Evolutionary conservation across 495 filamentous ascomycete genomes (phyloP).

Genomic region (Penicillium crystallinum): DNA sequence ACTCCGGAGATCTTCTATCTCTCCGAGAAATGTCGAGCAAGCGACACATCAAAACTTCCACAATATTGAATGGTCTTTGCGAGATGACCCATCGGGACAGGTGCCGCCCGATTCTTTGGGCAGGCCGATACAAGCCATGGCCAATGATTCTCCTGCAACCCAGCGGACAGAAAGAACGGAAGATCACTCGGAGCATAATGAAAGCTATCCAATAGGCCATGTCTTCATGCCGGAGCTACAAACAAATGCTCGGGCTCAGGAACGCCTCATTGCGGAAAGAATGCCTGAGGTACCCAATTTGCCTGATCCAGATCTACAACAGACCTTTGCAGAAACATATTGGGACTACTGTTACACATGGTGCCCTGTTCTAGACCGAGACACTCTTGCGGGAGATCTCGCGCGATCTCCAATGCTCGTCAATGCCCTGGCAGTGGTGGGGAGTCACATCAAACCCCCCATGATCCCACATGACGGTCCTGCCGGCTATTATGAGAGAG

Average conservation of each 20-base stretch:
- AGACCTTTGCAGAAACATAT: conserved; percentile 34
- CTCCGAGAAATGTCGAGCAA: not conserved
- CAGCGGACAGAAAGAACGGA: conserved; percentile 13
- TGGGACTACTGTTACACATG: conserved; percentile 30
- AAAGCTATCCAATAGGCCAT: conserved; percentile 13
- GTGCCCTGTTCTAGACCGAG: conserved; percentile 31
- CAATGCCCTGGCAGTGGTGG: conserved; percentile 31
- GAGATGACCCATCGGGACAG: not conserved
- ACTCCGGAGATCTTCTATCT: not conserved
- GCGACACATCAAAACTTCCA: not conserved
- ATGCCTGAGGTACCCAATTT: conserved; percentile 13
- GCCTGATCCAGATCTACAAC: conserved; percentile 27
- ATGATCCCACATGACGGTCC: conserved; percentile 31
- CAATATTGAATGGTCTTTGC: not conserved
- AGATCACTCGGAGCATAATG: conserved; percentile 20
- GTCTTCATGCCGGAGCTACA: conserved; percentile 20
- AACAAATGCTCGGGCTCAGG: conserved; percentile 20
- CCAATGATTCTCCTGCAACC: conserved; percentile 8
- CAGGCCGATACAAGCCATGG: not conserved
- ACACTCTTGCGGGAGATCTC: conserved; percentile 19
- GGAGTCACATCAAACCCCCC: conserved; percentile 30
- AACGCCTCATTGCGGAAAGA: conserved; percentile 15
- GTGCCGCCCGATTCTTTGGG: not conserved
- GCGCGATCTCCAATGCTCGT: conserved; percentile 27
- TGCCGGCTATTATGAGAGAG: conserved; percentile 28